Base-by-base conservation (phyloP, 2,329 filamentous ascomycete species). In the Fusarium subglutinans region DNA sequence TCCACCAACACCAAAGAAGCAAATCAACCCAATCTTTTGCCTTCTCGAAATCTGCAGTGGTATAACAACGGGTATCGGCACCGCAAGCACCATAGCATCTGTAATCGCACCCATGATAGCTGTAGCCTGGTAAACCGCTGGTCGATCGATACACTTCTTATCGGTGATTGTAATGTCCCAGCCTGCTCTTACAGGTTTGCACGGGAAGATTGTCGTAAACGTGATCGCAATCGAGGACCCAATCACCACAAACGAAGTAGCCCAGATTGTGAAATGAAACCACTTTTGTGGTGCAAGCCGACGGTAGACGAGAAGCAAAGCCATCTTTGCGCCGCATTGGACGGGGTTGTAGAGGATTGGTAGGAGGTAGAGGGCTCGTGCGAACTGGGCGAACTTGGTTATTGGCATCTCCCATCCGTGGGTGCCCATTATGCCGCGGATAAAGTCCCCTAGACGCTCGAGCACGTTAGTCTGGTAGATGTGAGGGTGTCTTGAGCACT, bases 401-500 rank as follows among this genome's bases (percentile, higher is more conserved):
- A 73, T 47, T 20, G 70, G 65, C 65, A 73, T 73, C 40, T 73
- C 70, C 70, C 70, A 73, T 5, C 37, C 62, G 33, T 73, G 69
- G 10, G 70, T 72, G 8, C 70, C 70, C 30, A 72, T 73, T 30
- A 72, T 44, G 11, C 66, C 66, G 6, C 40, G 50, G 22, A 41
- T 47, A 37, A 73, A 72, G 35, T 63, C 70, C 24, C 66, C 70
- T 73, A 22, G 2, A 38, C n/a, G 20, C 24, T n/a, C 38, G 6
- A 13, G 5, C 38, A 24, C 5, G 15, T 50, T 26, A 24, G 28
- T 14, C 8, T 17, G 4, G 38, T 35, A 35, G 5, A n/a, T 50
- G 6, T 38, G n/a, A 43, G 18, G 24, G 14, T 14, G 2, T 26
- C 22, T 7, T 20, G 33, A 8, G 10, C 11, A 18, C 64, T 58